A percentile compares a stretch with the other conserved stretches of the same genome.
Evolutionary conservation across 1,284 basidiomycete genomes (phyloP).

Genomic region (Ceratorhiza oryzae-sativae): DNA sequence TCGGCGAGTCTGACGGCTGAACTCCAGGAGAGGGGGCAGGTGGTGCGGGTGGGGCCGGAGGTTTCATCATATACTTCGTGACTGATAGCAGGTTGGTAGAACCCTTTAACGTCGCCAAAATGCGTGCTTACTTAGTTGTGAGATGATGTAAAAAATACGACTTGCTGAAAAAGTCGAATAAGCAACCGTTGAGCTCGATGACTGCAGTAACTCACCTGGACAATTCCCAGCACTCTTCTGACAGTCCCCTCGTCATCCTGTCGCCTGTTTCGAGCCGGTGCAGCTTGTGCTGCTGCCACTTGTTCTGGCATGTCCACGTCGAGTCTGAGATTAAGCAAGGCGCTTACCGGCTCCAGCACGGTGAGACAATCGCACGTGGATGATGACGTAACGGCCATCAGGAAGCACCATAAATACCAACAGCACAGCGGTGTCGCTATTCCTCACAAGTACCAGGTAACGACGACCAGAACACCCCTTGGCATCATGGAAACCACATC

Average conservation of each 20-base stretch:
- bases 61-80: conserved; percentile 4
- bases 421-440: conserved; percentile 2
- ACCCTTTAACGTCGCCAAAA: background rate
- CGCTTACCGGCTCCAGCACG: background rate
- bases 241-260: conserved; percentile 16
- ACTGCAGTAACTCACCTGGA: conserved; percentile 55
- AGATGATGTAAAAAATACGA: conserved; percentile 39
- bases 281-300: conserved; percentile 12
- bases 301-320: conserved; percentile 36
- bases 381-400: too few relatives aligned
- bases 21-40: conserved; percentile 14
- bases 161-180: conserved; percentile 66
- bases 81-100: conserved; percentile 1
- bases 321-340: background rate
- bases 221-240: conserved; percentile 52
- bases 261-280: background rate
- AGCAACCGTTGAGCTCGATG: conserved; percentile 47
- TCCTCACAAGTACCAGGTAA: background rate
- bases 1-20: conserved; percentile 18
- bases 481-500: background rate
- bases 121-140: conserved; percentile 32
- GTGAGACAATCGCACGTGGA: background rate
- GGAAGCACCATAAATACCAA: too few relatives aligned
- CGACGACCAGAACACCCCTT: background rate
- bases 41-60: conserved; percentile 2